phyloP scores from a whole-genome alignment of 768 basidiomycete species.

The Gloeopeniophorella convolvens region DNA sequence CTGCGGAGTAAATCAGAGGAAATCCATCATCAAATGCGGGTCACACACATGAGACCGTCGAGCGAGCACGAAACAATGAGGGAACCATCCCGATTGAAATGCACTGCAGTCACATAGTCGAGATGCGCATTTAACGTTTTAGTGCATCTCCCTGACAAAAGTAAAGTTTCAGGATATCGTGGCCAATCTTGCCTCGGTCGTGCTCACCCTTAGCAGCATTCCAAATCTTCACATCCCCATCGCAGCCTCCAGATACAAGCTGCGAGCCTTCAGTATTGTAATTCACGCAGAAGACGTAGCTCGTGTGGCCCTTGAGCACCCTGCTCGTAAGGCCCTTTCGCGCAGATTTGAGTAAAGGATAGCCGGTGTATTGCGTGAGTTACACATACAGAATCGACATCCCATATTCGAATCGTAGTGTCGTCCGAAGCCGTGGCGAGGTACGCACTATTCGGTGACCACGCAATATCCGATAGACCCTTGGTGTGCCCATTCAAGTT shows the following conservation, averaged over 20 bases:
- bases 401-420: conserved; percentile 83
- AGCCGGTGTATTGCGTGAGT: neutral
- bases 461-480: conserved; percentile 85
- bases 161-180: neutral
- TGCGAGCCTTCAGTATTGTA: conserved; percentile 85
- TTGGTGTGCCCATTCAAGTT: conserved; percentile 70
- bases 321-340: conserved; percentile 63
- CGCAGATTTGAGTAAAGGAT: neutral
- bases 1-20: conserved; percentile 35
- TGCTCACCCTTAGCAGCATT: conserved; percentile 69
- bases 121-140: conserved; percentile 88
- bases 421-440: conserved; percentile 94
- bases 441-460: conserved; percentile 77
- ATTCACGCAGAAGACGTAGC: conserved; percentile 87
- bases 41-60: conserved; percentile 86
- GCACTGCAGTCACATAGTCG: conserved; percentile 91
- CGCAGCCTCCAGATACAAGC: conserved; percentile 87
- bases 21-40: neutral
- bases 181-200: neutral
- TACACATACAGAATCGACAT: conserved; percentile 63
- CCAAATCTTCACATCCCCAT: conserved; percentile 92
- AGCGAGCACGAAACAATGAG: conserved; percentile 88
- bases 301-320: conserved; percentile 73
- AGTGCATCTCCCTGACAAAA: conserved; percentile 62
- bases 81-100: conserved; percentile 88